These are phyloP conservation scores for Lachancea meyersii DNA, from an alignment of 805 yeast species.

Conservation along the genomic window DNA sequence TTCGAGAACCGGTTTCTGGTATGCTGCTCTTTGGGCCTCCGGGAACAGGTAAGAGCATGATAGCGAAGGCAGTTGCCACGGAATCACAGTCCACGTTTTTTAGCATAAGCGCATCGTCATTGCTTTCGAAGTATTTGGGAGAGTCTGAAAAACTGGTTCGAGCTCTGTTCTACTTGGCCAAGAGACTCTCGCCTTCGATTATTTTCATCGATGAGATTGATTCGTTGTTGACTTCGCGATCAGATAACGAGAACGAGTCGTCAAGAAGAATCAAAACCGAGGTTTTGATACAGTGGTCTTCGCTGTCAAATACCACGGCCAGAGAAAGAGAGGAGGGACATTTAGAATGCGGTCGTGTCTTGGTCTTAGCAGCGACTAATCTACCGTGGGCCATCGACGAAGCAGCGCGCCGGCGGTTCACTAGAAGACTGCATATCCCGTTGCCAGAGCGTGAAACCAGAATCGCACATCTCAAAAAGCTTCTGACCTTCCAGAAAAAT, in stretches of 20 bases:
- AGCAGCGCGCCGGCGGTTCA: slow-evolving; percentile 93
- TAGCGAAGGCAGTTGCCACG: slow-evolving; percentile 93
- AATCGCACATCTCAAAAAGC: slow-evolving; percentile 59
- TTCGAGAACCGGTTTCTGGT: slow-evolving; percentile 94
- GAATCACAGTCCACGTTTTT: slow-evolving; percentile 92
- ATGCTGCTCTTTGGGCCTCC: slow-evolving; percentile 96
- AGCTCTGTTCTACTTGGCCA: slow-evolving; percentile 80
- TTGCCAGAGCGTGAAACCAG: slow-evolving; percentile 86
- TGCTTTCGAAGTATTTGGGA: slow-evolving; percentile 83
- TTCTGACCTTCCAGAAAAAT: slow-evolving; percentile 63
- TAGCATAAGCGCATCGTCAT: slow-evolving; percentile 81
- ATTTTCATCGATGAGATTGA: slow-evolving; percentile 96
- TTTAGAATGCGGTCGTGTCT: slow-evolving; percentile 51
- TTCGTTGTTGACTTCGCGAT: slow-evolving; percentile 73
- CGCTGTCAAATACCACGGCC: slow-evolving; percentile 80
- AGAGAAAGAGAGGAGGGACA: slow-evolving; percentile 39
- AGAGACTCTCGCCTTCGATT: slow-evolving; percentile 82
- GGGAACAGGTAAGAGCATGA: slow-evolving; percentile 98
- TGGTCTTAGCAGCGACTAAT: slow-evolving; percentile 91
- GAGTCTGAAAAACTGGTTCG: slow-evolving; percentile 91
- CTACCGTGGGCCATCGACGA: slow-evolving; percentile 97
- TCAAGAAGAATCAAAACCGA: slow-evolving; percentile 87
- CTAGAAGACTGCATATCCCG: slow-evolving; percentile 88
- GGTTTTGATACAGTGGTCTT: slow-evolving; percentile 92
- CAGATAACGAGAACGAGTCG: slow-evolving; percentile 68